Base-by-base conservation (phyloP, 2,329 filamentous ascomycete species). In the Beauveria sp. region DNA sequence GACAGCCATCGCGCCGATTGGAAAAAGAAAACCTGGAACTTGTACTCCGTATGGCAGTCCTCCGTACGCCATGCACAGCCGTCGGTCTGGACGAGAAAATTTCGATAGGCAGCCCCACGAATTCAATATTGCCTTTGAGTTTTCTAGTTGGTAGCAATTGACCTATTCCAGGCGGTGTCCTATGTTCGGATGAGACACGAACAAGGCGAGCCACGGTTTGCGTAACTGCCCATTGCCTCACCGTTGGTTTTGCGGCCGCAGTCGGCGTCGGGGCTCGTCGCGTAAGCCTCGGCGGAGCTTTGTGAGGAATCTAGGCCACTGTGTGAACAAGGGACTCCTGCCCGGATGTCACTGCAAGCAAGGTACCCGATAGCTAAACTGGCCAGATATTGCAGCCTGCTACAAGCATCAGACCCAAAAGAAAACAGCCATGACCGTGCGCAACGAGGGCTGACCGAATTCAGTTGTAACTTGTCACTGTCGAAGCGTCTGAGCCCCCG, bases 351-450 rank as follows among this genome's bases (percentile, higher is more conserved):
- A 60, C 47, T 60, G 58, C 5, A 16, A 53, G 40, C 57, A 38
- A 26, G 12, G 47, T 38, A 42, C 53, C 49, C 53, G 50, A 47
- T 49, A 53, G 26, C 30, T 59, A 59, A 45, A 59, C 45, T 59
- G 57, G 52, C 22, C 49, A 53, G 40, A 60, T 53, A 53, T 53
- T 60, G 57, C 57, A 53, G 46, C n/a, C 40, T 45, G 49, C 20
- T 60, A 28, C 58, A 60, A 49, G 57, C 57, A 52, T 45, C 12
- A 18, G 24, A 52, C 57, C 57, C 46, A 46, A 60, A 60, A 60
- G 40, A 26, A 53, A 46, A 53, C 49, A 22, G 49, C 49, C 22
- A 53, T 40, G 49, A 30, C 57, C 57, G 57, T 60, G 57, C 57
- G 57, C 49, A 20, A 30, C 47, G 57, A 59, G 49, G 57, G 49